Evolutionary conservation across 2,329 filamentous ascomycete species (phyloP), one percentile per base, ranked within the genome.

Genomic region (Aspergillus felis): DNA sequence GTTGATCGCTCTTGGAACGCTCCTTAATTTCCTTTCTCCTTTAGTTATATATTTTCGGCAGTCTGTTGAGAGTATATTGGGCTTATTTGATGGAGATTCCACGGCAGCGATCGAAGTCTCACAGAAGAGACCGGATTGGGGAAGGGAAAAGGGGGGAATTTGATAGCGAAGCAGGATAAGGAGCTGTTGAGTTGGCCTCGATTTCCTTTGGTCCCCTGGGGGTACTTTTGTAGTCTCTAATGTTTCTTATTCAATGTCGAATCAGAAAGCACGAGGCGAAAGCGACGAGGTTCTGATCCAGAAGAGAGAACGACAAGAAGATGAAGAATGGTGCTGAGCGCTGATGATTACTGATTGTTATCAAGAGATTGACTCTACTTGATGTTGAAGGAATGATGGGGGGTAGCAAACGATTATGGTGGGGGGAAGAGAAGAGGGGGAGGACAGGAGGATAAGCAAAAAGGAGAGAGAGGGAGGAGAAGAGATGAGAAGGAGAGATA

Each of bases 321-420:
- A 53, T 42, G 49, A 63, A 68, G 64, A 68, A 65, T 62, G 66
- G 71, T 66, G 32, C 32, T 17, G 32, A 35, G 25, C 12, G 12
- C 32, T 14, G 32, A 20, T 47, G 44, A 47, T 46, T 20, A 46
- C 14, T 9, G 42, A 4, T 46, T 24, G 20, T 22, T 32, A 35
- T 47, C 41, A 44, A 54, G 48, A 51, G 57, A 53, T 54, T 41
- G 20, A 22, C n/a, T 44, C 41, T 51, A 41, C 53, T 58, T 55
- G 56, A 56, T 54, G 71, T 74, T 65, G 71, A 79, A 76, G 76
- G 77, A 81, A 77, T 70, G 68, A 72, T 76, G 72, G 60, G 58
- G 68, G 71, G 65, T 47, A 25, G 44, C 24, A 20, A 22, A 44
- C 22, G 41, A 44, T 9, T 12, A 22, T 72, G 67, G 69, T 69